phyloP scores from a whole-genome alignment of 257 asterid species.

The Scutellaria minor region DNA sequence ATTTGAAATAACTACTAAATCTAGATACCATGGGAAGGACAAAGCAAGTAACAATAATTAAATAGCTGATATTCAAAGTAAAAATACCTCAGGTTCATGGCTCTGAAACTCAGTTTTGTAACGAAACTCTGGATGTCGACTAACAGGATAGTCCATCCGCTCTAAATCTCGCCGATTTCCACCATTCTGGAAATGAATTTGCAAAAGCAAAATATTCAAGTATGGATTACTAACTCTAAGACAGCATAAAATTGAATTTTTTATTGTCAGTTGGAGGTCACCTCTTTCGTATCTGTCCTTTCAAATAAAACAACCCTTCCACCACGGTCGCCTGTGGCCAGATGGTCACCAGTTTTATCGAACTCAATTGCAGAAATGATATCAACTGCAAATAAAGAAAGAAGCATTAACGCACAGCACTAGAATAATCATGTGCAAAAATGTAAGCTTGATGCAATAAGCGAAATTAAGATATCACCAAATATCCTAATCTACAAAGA shows the following conservation, averaged over 20 bases:
- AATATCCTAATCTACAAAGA: slow-evolving; percentile 16
- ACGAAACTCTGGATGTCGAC: slow-evolving; percentile 84
- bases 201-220: slow-evolving; percentile 22
- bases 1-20: slow-evolving; percentile 14
- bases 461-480: slow-evolving; percentile 12
- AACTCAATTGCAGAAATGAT: slow-evolving; percentile 83
- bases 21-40: slow-evolving; percentile 14
- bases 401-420: slow-evolving; percentile 20
- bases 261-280: slow-evolving; percentile 36
- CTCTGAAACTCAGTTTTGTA: slow-evolving; percentile 93
- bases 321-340: slow-evolving; percentile 94
- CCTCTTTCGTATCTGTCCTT: slow-evolving; percentile 77
- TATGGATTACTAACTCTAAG: slow-evolving; percentile 11
- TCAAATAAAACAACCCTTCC: slow-evolving; percentile 92
- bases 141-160: slow-evolving; percentile 61
- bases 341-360: slow-evolving; percentile 80
- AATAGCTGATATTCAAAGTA: slow-evolving; percentile 19
- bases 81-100: slow-evolving; percentile 90
- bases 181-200: slow-evolving; percentile 53
- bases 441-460: slow-evolving; percentile 9
- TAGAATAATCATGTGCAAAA: background rate
- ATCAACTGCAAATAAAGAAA: slow-evolving; percentile 66
- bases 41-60: slow-evolving; percentile 17
- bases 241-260: slow-evolving; percentile 30
- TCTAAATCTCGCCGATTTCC: slow-evolving; percentile 73